Evolutionary conservation across 352 stramenopile species (phyloP).

Genomic region (Phytophthora vignae): DNA sequence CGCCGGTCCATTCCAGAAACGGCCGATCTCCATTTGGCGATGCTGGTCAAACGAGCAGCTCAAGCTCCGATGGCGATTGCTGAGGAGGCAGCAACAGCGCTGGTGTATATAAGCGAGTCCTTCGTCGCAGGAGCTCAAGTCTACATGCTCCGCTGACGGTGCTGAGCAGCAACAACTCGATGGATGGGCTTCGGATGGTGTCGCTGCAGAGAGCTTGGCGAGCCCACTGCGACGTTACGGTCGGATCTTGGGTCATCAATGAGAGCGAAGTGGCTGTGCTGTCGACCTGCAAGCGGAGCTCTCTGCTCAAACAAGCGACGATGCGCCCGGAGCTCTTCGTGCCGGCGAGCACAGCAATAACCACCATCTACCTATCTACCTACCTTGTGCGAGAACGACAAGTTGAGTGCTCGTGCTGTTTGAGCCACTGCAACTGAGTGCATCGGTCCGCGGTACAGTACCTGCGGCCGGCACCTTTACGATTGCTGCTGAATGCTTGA

Average conservation of each 20-base stretch:
- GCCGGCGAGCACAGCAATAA: neutral
- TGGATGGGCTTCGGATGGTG: neutral
- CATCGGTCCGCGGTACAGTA: no score
- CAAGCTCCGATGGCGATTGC: neutral
- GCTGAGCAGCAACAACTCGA: neutral
- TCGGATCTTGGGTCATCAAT: constrained; percentile 8
- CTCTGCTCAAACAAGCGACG: neutral
- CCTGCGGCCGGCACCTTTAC: no score
- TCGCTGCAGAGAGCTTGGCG: constrained; percentile 4
- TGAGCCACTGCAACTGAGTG: neutral
- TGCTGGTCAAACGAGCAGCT: neutral
- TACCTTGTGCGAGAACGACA: no score
- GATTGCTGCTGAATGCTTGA: no score
- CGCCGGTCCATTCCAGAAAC: constrained; percentile 4
- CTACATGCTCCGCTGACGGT: no score
- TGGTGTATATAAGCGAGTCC: no score
- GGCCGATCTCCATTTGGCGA: neutral
- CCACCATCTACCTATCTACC: no score
- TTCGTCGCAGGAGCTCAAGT: neutral
- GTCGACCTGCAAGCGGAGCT: neutral
- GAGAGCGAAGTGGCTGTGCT: neutral
- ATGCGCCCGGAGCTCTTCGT: constrained; percentile 2
- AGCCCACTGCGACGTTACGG: neutral
- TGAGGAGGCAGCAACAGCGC: neutral
- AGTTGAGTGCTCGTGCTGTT: neutral